Evolutionary conservation across 306 rosid species (phyloP), one percentile per base, ranked within the genome.

Genomic region (Senna siamea): DNA sequence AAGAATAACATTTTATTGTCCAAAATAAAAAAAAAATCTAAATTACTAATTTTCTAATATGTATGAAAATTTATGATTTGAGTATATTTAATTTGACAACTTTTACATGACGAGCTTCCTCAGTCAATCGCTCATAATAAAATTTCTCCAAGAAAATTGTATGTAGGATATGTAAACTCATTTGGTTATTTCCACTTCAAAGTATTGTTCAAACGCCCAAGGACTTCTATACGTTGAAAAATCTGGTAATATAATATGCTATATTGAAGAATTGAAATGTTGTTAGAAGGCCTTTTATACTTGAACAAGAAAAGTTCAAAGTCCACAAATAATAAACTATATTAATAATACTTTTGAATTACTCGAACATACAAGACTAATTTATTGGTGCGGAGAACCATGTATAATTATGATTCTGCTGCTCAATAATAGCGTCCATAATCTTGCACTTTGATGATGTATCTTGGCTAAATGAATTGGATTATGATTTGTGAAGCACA

Each of bases 401-500:
- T 72, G 9, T 28, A 5, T 34, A 63, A 50, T 57, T n/a, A 37
- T 75, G 74, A 56, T 56, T 35, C 15, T 70, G 22, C 47, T 51
- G 22, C 66, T 64, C 66, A 76, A 83, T 72, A 76, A 79, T 76
- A 14, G 75, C 38, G 30, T 9, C 8, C 43, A 67, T 73, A 54
- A 78, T 78, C 56, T 55, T 52, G 78, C 69, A 59, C 5, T 18
- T 38, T 73, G 47, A 68, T 18, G 20, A 46, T 54, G 51, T 43
- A 59, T 58, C 53, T 54, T 66, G 78, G 52, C 67, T 52, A 79
- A 76, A 72, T 76, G 74, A 79, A 58, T 61, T 72, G 79, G 71
- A 76, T 58, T 60, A 41, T 41, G n/a, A n/a, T n/a, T n/a, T n/a
- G n/a, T n/a, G 72, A 84, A 65, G 71, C 77, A 68, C 68, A 26